These are phyloP conservation scores for Macrolepiota fuliginosa DNA, from an alignment of 768 basidiomycete genomes.

Conservation along the genomic window DNA sequence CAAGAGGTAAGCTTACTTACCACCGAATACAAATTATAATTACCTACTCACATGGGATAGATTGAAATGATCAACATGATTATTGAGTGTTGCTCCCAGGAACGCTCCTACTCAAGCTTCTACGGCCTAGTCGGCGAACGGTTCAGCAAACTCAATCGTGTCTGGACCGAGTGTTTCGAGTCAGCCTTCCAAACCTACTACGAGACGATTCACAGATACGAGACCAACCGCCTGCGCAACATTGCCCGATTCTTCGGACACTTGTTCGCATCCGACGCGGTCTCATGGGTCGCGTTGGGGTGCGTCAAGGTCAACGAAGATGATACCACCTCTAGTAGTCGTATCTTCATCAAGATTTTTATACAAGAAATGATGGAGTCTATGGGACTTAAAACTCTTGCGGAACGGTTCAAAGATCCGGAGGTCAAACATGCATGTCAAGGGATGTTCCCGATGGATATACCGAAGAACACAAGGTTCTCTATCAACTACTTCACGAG, in stretches of 20 bases:
- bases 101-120: constrained; percentile 96
- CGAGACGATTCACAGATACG: constrained; percentile 96
- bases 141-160: constrained; percentile 92
- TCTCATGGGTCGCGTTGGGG: constrained; percentile 86
- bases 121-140: constrained; percentile 96
- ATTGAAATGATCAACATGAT: constrained; percentile 98
- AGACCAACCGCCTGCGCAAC: constrained; percentile 96
- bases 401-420: constrained; percentile 87
- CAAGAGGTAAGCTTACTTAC: constrained; percentile 68
- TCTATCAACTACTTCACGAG: constrained; percentile 98
- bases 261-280: constrained; percentile 77
- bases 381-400: constrained; percentile 85
- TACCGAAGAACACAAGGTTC: constrained; percentile 95
- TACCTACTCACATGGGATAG: constrained; percentile 35
- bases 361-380: constrained; percentile 94
- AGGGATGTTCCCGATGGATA: constrained; percentile 93
- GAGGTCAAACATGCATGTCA: constrained; percentile 71
- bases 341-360: constrained; percentile 98
- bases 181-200: constrained; percentile 88
- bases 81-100: constrained; percentile 99
- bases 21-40: neutral
- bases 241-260: constrained; percentile 98
- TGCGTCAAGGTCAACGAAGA: constrained; percentile 95
- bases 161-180: constrained; percentile 92
- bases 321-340: constrained; percentile 91